phyloP scores from a whole-genome alignment of 2,329 filamentous ascomycete genomes.

The Trichoderma sp. region DNA sequence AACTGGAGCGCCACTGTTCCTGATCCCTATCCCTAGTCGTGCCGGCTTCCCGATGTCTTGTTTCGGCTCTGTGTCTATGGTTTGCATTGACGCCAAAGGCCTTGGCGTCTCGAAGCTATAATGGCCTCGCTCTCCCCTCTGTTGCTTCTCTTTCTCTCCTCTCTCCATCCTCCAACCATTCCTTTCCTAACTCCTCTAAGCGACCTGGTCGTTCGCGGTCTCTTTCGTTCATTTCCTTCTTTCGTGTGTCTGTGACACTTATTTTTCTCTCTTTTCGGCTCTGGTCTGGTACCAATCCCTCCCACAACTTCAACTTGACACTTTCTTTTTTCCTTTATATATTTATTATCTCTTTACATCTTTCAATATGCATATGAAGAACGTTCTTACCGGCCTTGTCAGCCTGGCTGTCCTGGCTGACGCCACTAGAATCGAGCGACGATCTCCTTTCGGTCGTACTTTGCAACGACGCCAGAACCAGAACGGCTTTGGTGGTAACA shows the following conservation, averaged over 20 bases:
- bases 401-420: constrained; percentile 42
- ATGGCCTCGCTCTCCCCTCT: constrained; percentile 24
- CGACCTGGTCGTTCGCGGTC: constrained; percentile 17
- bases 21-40: constrained; percentile 26
- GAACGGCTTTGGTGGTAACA: constrained; percentile 21
- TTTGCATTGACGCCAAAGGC: constrained; percentile 38
- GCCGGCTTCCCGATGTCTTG: constrained; percentile 28
- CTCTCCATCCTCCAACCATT: constrained; percentile 31
- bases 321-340: constrained; percentile 27
- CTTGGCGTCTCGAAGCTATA: constrained; percentile 39
- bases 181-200: constrained; percentile 30
- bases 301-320: constrained; percentile 27
- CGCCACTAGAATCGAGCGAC: constrained; percentile 41
- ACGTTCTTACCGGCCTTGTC: constrained; percentile 48
- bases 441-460: constrained; percentile 36
- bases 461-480: constrained; percentile 37
- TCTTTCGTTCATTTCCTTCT: constrained; percentile 31
- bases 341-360: constrained; percentile 10
- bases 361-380: constrained; percentile 52
- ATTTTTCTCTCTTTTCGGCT: constrained; percentile 44
- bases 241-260: constrained; percentile 41
- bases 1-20: constrained; percentile 16
- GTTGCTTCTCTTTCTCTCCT: constrained; percentile 32
- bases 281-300: constrained; percentile 42
- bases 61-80: constrained; percentile 31